Evolutionary conservation across 2,329 filamentous ascomycete species (phyloP), one percentile per base, ranked within the genome.

Genomic region (Pseudogymnoascus sp.): DNA sequence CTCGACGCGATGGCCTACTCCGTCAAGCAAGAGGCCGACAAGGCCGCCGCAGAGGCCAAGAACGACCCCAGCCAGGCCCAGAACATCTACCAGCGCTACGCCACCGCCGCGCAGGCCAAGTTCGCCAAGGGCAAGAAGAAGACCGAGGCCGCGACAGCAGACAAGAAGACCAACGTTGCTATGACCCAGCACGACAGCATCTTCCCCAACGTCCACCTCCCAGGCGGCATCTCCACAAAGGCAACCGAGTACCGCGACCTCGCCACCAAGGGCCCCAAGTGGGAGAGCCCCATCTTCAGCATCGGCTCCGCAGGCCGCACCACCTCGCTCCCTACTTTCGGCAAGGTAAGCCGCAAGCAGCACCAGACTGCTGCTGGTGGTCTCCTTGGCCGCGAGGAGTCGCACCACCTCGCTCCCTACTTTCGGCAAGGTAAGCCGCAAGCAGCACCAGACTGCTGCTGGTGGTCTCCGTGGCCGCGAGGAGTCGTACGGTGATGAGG

Each of bases 201-300:
- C 66, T 96, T 99, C 86, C 88, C 90, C 71, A 80, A 93, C 72
- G 87, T 99, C 71, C 82, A 86, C 62, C 81, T 99, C 5, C 92
- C 92, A 26, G 89, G 89, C 33, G 92, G 92, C 61, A 93, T 97
- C 73, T 94, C 89, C 68, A 87, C 85, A 78, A 97, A 96, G 84
- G 92, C 93, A 8, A 95, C 90, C 24, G 91, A 96, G 75, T 97
- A 95, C 82, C 90, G 86, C 77, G 85, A 97, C 21, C 81, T 96
- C 62, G 90, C 93, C 7, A 80, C 79, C 67, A 91, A 94, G 84
- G 94, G 94, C 60, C 89, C 96, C 61, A 87, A 86, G 74, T 99
- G 94, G 94, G 88, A 96, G 80, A 95, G 89, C 64, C 91, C 93
- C 8, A 85, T 99, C 70, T 99, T 99, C 79, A 87, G 85, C 63